Evolutionary conservation across 2,329 filamentous ascomycete species (phyloP).

Genomic region (Trichothecium sympodiale): DNA sequence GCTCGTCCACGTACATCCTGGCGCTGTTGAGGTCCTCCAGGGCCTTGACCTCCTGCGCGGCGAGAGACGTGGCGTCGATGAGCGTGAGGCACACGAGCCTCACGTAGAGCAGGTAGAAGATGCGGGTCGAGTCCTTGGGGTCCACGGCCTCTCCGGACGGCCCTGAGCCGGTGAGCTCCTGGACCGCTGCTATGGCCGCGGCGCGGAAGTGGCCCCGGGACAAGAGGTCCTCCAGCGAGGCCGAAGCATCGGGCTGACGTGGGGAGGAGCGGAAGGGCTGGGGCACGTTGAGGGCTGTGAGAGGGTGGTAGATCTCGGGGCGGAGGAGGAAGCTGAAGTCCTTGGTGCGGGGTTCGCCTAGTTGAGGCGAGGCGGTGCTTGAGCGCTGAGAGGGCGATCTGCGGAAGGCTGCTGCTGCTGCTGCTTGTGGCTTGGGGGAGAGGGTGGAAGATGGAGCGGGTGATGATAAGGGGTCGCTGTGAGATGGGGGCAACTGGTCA

Average conservation of each 20-base stretch:
- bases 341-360: conserved; percentile 30
- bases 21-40: conserved; percentile 50
- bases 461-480: conserved; percentile 17
- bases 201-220: conserved; percentile 66
- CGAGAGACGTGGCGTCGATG: conserved; percentile 59
- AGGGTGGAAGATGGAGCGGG: conserved; percentile 13
- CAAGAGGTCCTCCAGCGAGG: conserved; percentile 58
- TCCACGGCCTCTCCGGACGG: conserved; percentile 28
- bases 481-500: conserved; percentile 1
- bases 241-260: conserved; percentile 49
- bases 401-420: conserved; percentile 3
- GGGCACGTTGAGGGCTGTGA: conserved; percentile 53
- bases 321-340: conserved; percentile 74
- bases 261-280: conserved; percentile 58
- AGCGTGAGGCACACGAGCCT: conserved; percentile 74
- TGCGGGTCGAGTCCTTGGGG: conserved; percentile 48
- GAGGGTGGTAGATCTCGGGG: conserved; percentile 71
- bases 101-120: conserved; percentile 71
- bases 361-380: conserved; percentile 14
- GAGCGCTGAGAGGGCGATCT: conserved; percentile 8
- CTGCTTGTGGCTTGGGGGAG: conserved; percentile 7
- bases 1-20: conserved; percentile 44
- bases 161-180: conserved; percentile 42
- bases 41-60: conserved; percentile 54
- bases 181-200: conserved; percentile 58